These are phyloP conservation scores for Botrytis pseudocinerea DNA, from an alignment of 2,329 filamentous ascomycete genomes.

Conservation along the genomic window DNA sequence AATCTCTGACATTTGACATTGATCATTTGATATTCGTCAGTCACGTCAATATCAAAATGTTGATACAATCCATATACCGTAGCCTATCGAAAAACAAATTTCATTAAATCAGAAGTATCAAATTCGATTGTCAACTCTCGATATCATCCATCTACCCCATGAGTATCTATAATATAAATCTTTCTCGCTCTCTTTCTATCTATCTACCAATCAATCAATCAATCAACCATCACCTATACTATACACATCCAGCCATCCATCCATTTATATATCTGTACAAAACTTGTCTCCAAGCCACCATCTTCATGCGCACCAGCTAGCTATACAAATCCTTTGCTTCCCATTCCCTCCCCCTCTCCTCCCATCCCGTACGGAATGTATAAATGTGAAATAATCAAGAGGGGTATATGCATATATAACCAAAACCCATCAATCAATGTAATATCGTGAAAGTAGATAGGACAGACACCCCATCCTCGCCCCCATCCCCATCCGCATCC, in stretches of 20 bases:
- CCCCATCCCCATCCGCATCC: not conserved
- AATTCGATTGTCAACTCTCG: not conserved
- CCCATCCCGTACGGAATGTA: not conserved
- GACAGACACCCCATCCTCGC: not conserved
- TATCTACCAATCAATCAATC: no score
- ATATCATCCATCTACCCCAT: not conserved
- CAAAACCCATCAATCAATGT: not conserved
- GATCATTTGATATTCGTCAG: no score
- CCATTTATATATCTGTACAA: not conserved
- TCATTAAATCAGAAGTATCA: not conserved
- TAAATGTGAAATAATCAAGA: not conserved
- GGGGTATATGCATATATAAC: conserved; percentile 11
- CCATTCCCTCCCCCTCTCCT: not conserved
- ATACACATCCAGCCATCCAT: not conserved
- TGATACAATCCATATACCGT: no score
- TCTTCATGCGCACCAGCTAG: not conserved
- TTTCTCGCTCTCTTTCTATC: not conserved
- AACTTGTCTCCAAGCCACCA: not conserved
- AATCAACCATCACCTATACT: not conserved
- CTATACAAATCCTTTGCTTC: not conserved
- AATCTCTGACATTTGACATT: no score
- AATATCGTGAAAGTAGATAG: not conserved
- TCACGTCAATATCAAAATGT: no score
- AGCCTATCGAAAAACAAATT: not conserved
- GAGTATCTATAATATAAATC: not conserved